Percentiles rank a stretch among this genome's conserved stretches.
Conservation (phyloP, 2,329 filamentous ascomycete genomes). For the Rachicladosporium sp. region DNA sequence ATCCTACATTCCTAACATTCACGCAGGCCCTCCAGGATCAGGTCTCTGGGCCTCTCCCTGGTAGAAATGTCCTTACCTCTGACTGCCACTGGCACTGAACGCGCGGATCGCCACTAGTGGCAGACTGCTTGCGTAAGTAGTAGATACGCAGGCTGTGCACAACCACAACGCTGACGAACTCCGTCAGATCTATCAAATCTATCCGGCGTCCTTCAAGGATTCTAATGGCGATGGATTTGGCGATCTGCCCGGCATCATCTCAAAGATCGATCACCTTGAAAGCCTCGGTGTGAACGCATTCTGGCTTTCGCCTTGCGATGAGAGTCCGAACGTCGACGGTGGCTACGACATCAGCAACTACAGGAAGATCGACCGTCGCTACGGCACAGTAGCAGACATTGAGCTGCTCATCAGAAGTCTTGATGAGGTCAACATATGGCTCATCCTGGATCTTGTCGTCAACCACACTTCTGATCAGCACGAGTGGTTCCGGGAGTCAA, state of each 20-base stretch:
- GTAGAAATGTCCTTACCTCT: too few species aligned
- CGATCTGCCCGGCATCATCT: constrained; percentile 50
- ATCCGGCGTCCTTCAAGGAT: constrained; percentile 36
- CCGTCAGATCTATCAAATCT: constrained; percentile 30
- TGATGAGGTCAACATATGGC: constrained; percentile 51
- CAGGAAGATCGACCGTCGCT: constrained; percentile 50
- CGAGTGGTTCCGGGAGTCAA: constrained; percentile 46
- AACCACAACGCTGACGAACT: too few species aligned
- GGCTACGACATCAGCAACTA: constrained; percentile 61
- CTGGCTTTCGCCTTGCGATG: constrained; percentile 56
- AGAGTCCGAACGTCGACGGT: constrained; percentile 52
- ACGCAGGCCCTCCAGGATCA: too few species aligned
- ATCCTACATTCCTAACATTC: too few species aligned
- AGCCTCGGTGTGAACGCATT: constrained; percentile 51
- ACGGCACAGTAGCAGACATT: constrained; percentile 55
- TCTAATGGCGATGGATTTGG: constrained; percentile 49
- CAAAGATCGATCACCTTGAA: constrained; percentile 50
- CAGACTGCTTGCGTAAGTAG: too few species aligned
- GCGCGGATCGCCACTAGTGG: too few species aligned
- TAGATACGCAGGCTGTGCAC: too few species aligned
- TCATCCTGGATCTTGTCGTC: constrained; percentile 64
- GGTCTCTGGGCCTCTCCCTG: too few species aligned
- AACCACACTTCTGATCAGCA: constrained; percentile 62
- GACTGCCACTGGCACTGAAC: too few species aligned
- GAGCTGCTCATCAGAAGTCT: constrained; percentile 48